Percentiles rank a stretch among this genome's conserved stretches.
phyloP scores from a whole-genome alignment of 2,329 filamentous ascomycete species.

The Calonectria naviculata region DNA sequence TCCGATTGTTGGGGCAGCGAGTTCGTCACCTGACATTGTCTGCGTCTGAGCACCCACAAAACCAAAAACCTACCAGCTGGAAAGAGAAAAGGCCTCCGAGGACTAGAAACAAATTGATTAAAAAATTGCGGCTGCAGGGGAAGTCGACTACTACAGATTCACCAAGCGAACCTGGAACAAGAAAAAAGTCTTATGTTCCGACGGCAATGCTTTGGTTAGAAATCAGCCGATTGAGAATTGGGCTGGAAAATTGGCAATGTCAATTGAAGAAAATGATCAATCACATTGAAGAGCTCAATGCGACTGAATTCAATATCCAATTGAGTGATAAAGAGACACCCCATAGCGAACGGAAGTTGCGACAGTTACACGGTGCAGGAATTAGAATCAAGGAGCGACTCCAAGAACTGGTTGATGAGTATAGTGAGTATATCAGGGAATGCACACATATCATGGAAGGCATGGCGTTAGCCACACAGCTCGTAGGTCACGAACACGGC shows the following conservation, averaged over 20 bases:
- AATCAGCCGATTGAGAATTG: slow-evolving; percentile 30
- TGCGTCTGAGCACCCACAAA: neutral
- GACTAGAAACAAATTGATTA: neutral
- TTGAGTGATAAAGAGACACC: neutral
- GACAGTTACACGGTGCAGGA: neutral
- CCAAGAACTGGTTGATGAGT: slow-evolving; percentile 26
- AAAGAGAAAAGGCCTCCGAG: neutral
- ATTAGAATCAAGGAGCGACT: slow-evolving; percentile 19
- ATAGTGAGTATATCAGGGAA: slow-evolving; percentile 28
- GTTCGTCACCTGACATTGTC: neutral
- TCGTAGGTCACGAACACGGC: neutral
- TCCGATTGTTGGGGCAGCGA: neutral
- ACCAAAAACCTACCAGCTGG: neutral
- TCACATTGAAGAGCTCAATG: slow-evolving; percentile 24
- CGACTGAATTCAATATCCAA: neutral
- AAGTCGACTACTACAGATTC: neutral
- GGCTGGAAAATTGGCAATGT: slow-evolving; percentile 28
- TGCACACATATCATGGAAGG: slow-evolving; percentile 27
- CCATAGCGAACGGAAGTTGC: neutral
- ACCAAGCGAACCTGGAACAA: neutral
- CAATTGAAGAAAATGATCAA: slow-evolving; percentile 35
- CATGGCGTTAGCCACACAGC: slow-evolving; percentile 27
- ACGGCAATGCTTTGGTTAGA: slow-evolving; percentile 30
- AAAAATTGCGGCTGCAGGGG: neutral
- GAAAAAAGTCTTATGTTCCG: neutral